Evolutionary conservation across 202 grass and related monocot species (phyloP).

Genomic region (Cymbopogon flexuosus): DNA sequence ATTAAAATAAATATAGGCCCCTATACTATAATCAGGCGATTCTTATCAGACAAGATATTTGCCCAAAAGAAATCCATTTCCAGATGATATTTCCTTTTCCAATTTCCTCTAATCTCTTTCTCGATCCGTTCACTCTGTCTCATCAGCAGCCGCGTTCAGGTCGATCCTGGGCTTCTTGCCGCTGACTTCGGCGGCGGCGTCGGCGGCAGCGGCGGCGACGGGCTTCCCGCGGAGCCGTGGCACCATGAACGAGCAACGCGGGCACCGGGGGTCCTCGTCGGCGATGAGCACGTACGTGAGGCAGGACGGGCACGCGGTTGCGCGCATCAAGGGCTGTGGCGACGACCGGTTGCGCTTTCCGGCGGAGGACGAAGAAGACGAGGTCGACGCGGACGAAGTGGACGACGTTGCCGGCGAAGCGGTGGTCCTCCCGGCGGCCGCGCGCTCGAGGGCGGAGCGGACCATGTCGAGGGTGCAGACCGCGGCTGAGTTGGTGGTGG

Average conservation of each 20-base stretch:
- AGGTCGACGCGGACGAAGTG: constrained; percentile 30
- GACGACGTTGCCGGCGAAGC: constrained; percentile 16
- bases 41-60: not conserved
- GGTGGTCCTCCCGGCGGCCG: not conserved
- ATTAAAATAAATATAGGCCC: not conserved
- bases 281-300: constrained; percentile 67
- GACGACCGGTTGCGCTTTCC: constrained; percentile 44
- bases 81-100: not conserved
- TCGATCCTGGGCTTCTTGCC: constrained; percentile 54
- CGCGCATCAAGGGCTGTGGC: constrained; percentile 10
- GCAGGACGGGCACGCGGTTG: constrained; percentile 58
- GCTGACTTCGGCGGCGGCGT: not conserved
- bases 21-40: not conserved
- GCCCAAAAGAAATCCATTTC: not conserved
- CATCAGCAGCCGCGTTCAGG: constrained; percentile 44
- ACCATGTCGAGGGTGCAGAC: constrained; percentile 75
- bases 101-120: not conserved
- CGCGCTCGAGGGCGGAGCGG: constrained; percentile 55
- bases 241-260: constrained; percentile 42
- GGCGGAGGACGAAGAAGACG: constrained; percentile 26
- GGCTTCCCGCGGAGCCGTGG: constrained; percentile 26
- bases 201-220: not conserved
- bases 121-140: constrained; percentile 32
- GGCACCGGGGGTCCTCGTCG: constrained; percentile 45
- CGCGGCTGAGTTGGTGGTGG: constrained; percentile 6